A percentile compares a stretch with the other conserved stretches of the same genome.
phyloP scores from a whole-genome alignment of 2,329 filamentous ascomycete genomes.

The Xylariaceae sp. region DNA sequence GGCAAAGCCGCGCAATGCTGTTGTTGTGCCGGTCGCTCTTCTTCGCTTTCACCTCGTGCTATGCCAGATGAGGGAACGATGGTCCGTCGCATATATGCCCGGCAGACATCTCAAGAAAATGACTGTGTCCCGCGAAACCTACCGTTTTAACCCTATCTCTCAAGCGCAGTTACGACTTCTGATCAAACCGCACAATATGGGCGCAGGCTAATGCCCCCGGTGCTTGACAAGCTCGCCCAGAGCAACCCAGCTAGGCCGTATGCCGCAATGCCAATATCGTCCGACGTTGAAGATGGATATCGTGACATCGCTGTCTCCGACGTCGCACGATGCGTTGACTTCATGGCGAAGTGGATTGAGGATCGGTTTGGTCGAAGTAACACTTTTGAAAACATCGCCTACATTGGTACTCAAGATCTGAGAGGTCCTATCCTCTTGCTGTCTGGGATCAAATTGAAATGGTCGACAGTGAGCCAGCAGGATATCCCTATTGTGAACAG shows the following conservation, averaged over 20 bases:
- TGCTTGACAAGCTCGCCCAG: conserved; percentile 8
- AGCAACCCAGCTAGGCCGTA: conserved; percentile 7
- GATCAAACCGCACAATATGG: too few relatives aligned
- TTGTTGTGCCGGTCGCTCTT: too few relatives aligned
- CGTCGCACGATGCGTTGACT: conserved; percentile 17
- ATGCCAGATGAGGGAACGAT: too few relatives aligned
- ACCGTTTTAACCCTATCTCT: too few relatives aligned
- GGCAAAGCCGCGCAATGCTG: too few relatives aligned
- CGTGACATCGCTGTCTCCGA: conserved; percentile 11
- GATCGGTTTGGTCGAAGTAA: conserved; percentile 13
- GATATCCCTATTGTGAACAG: too few relatives aligned
- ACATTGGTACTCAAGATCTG: conserved; percentile 23
- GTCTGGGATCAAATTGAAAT: conserved; percentile 2
- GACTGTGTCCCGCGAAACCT: too few relatives aligned
- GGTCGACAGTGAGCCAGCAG: too few relatives aligned
- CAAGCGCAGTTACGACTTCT: too few relatives aligned
- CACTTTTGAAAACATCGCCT: conserved; percentile 20
- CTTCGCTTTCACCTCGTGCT: too few relatives aligned
- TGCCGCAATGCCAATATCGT: conserved; percentile 9
- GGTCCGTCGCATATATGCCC: too few relatives aligned
- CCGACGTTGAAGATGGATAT: conserved; percentile 12
- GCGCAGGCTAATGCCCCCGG: conserved; percentile 8
- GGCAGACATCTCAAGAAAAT: too few relatives aligned
- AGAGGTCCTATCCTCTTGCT: conserved; percentile 24
- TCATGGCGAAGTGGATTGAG: conserved; percentile 23